Evolutionary conservation across 129 eudicot genomes (phyloP), one percentile per base, ranked within the genome.

Genomic region (Artemisia tridentata): DNA sequence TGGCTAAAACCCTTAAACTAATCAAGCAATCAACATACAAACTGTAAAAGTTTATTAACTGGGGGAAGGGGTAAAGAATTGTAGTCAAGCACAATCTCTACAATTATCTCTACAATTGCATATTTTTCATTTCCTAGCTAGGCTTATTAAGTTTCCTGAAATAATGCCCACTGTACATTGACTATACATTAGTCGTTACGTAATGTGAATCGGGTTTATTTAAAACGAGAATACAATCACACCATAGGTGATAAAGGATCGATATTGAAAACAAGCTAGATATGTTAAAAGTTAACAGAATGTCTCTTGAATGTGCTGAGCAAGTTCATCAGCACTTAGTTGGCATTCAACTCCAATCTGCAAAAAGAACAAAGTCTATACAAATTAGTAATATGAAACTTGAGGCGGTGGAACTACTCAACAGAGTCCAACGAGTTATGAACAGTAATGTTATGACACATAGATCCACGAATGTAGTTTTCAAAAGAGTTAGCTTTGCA

Each of bases 271-370:
- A 74, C 21, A 16, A 63, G 38, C 45, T 12, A 51, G 63, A 11
- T 5, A 50, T n/a, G 46, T 63, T 27, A 38, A 64, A 7, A 31
- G 31, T 76, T 74, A 78, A 87, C 86, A 79, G 83, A 92, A 92
- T 71, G 95, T 86, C 67, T 81, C 88, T 79, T 92, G 98, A 82
- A 92, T 85, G 53, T 88, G 96, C 54, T 88, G 91, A 64, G 91
- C 98, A 45, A 92, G 86, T 61, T 92, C 98, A 49, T 89, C 91
- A 6, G 95, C 96, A 74, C 98, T 92, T 15, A 93, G 88, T 48
- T 77, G 86, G 92, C 98, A 93, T 66, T 85, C 96, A 75, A 93
- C 87, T 80, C 98, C 96, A 77, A 92, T 81, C 98, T 92, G 78
- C 61, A 78, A 78, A 60, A 20, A 63, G 21, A 58, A 7, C 55